Base-by-base conservation (phyloP, 1,139 yeast genomes). In the Lodderomyces oxycetoniae region DNA sequence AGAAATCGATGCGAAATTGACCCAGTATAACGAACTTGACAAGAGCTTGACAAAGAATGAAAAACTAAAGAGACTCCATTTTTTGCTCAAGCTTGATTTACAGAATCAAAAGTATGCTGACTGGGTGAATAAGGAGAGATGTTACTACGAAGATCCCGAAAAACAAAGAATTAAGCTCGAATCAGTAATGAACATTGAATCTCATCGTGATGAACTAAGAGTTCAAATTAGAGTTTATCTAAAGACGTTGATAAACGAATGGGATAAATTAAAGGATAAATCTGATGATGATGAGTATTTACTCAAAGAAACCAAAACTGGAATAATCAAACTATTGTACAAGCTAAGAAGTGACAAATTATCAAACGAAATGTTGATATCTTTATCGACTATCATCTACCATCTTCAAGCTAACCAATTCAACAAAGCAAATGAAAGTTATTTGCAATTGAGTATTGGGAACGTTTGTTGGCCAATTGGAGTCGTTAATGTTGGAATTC, bases 391-490 rank as follows among this genome's bases (percentile, higher is more conserved):
- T 0, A 71, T 83, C 2, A 48, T 81, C 5, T 67, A 71, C 48
- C 69, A 80, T 47, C 35, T 84, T 14, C 95, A 87, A 54, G 53
- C 59, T 8, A 52, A 59, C 12, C 67, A 80, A 24, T 79, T 55
- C 46, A 57, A 61, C 26, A 63, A 63, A 34, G 89, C 95, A 4
- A 74, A 75, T 41, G 86, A 83, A 47, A 67, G 79, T 25, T 87
- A 87, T 52, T 64, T 85, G 68, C 74, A 81, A 44, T 61, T 87
- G 43, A 81, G 93, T 49, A 79, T 87, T 22, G 96, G 96, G 1
- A 85, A 85, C 45, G 87, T 84, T 2, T 91, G 94, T 2, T 87
- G 95, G 95, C 96, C 96, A 2, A 83, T 87, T 42, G 96, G 96
- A 24, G 85, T 87, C 8, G 66, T 78, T 9, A 75, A 77, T 36